A percentile compares a stretch with the other conserved stretches of the same genome.
phyloP scores from a whole-genome alignment of 2,329 filamentous ascomycete genomes.

The Trichoderma guizhouense region DNA sequence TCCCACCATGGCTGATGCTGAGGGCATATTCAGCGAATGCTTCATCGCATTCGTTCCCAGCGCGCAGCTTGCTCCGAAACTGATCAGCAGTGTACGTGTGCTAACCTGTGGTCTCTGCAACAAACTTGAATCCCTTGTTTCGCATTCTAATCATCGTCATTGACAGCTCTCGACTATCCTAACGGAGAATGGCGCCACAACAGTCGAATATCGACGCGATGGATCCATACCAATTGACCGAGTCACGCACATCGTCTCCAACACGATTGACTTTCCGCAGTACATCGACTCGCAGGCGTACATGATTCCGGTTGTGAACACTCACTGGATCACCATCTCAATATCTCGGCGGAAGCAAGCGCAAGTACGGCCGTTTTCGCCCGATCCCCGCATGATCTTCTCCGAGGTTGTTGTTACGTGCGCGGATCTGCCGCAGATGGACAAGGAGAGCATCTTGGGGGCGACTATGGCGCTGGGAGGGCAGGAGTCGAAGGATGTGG shows the following conservation, averaged over 20 bases:
- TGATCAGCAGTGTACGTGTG: conserved; percentile 39
- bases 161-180: conserved; percentile 30
- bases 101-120: neutral
- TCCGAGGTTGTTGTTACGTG: conserved; percentile 79
- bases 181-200: conserved; percentile 48
- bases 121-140: neutral
- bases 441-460: conserved; percentile 89
- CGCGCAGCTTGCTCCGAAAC: conserved; percentile 37
- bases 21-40: conserved; percentile 42
- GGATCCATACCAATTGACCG: conserved; percentile 47
- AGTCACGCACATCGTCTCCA: conserved; percentile 59
- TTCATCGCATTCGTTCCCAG: conserved; percentile 46
- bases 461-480: conserved; percentile 88
- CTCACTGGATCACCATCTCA: conserved; percentile 73
- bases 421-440: conserved; percentile 76
- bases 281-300: conserved; percentile 70
- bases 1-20: conserved; percentile 30
- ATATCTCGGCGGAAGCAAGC: conserved; percentile 66
- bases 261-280: conserved; percentile 87
- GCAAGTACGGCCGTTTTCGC: conserved; percentile 80
- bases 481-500: conserved; percentile 68
- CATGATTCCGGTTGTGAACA: conserved; percentile 81
- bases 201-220: conserved; percentile 46
- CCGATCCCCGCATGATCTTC: conserved; percentile 88
- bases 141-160: neutral